Conservation (phyloP, 352 stramenopile species). For the Halophytophthora batemanensis region DNA sequence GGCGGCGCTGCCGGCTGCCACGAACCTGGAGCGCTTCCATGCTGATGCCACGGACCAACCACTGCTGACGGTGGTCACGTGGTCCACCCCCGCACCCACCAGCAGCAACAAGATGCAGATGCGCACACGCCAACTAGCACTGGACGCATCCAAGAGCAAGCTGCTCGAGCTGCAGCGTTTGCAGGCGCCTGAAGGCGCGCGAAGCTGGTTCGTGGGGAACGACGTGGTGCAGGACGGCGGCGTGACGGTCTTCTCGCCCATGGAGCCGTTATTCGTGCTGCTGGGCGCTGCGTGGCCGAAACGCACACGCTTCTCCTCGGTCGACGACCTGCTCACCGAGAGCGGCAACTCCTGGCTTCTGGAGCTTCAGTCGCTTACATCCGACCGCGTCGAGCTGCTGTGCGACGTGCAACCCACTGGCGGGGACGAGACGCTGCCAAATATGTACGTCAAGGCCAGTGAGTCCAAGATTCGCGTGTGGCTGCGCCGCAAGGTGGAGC, state of each 20-base stretch:
- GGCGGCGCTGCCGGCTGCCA: conserved; percentile 23
- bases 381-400: conserved; percentile 34
- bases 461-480: conserved; percentile 51
- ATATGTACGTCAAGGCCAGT: conserved; percentile 57
- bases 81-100: conserved; percentile 23
- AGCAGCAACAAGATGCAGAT: neutral
- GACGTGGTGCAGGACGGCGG: conserved; percentile 63
- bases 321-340: conserved; percentile 52
- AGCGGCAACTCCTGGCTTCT: conserved; percentile 60
- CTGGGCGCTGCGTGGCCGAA: conserved; percentile 50
- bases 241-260: conserved; percentile 55
- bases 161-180: conserved; percentile 70
- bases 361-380: conserved; percentile 29
- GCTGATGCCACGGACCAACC: conserved; percentile 49
- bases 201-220: conserved; percentile 81
- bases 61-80: conserved; percentile 48
- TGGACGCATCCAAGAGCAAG: conserved; percentile 26
- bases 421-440: conserved; percentile 38
- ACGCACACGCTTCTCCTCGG: conserved; percentile 41
- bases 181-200: conserved; percentile 35
- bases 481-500: conserved; percentile 51
- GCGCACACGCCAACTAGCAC: conserved; percentile 56
- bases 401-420: conserved; percentile 53
- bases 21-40: conserved; percentile 62
- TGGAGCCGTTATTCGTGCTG: conserved; percentile 76